Base-by-base conservation (phyloP, 176 grass and related monocot genomes). In the Paspalum vaginatum region DNA sequence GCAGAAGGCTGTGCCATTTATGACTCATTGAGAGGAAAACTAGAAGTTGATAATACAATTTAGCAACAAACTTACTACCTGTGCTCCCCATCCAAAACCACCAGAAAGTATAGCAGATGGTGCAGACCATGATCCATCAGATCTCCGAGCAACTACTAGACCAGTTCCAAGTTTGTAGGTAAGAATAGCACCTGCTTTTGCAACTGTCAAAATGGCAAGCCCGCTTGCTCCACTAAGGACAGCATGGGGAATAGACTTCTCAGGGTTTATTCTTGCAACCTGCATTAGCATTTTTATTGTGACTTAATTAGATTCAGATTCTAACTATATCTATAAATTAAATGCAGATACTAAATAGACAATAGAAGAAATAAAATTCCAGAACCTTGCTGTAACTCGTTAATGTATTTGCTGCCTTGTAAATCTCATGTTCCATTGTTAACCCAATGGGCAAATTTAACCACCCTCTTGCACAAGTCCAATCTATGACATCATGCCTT, bases 51-150 rank as follows among this genome's bases (percentile, higher is more conserved):
- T 16, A 1, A 49, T 40, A 59, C 20, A 47, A 70, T 53, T 27
- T 44, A 44, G 54, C 45, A 69, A 49, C 18, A 5, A 14, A 81
- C 10, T 74, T 66, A 68, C 7, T 87, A 97, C 94, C 87, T 94
- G 95, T 78, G 86, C 89, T 65, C 95, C 95, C 92, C 95, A 98
- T 84, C 95, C 95, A 85, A 98, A 87, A 64, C 95, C 92, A 83
- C 72, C 37, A 40, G 87, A 94, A 67, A 87, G 5, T 46, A 98
- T 98, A 54, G 95, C 87, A 61, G 95, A 98, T 14, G 92, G 95
- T 46, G 92, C 87, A 18, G 95, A 98, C 95, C 95, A 98, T 10
- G 88, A 90, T 20, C 95, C 95, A 84, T 98, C 89, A 84, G 83
- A 75, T 72, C 40, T 98, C 72, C 83, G 86, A 87, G 90, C 88